Evolutionary conservation across 1,139 yeast species (phyloP), one percentile per base, ranked within the genome.

Genomic region (Nakaseomyces nivariensis): DNA sequence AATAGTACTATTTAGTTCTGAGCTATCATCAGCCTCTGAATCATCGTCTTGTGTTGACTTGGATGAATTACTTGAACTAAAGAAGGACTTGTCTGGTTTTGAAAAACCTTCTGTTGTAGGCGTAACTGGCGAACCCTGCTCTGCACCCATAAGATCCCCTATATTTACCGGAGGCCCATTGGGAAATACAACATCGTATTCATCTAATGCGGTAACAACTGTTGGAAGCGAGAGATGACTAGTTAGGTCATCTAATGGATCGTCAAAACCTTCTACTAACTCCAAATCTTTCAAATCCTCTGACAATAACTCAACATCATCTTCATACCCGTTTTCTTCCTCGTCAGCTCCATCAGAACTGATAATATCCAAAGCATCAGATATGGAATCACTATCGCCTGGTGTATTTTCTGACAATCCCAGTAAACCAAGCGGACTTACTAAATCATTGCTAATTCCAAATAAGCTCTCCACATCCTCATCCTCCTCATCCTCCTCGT

Each of bases 161-260:
- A 41, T 5, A 13, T 27, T 29, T 4, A 41, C 44, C 11, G 8
- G 34, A 13, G 22, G n/a, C 4, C 33, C 26, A 29, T 29, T 29
- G 9, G 44, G 44, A 27, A 41, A 34, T 3, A 54, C 50, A 4
- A 58, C 56, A 34, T 58, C 62, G 46, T 58, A 58, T 49, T 58
- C 63, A 51, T 59, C 62, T 5, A 60, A 45, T 10, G 61, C 60
- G 1, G 61, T 51, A 1, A 56, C 59, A 25, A 60, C 41, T 10
- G 61, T 54, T 5, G 47, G 46, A 4, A 56, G 22, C 27, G 53
- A 56, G 6, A 52, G 26, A 24, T 13, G 26, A 10, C 45, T 36
- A 4, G 42, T 27, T 22, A 34, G 32, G 4, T 46, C 48, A 34
- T 26, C 33, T 13, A 41, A n/a, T 27, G 44, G 44, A n/a, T 41